Evolutionary conservation across 768 basidiomycete species (phyloP), one percentile per base, ranked within the genome.

Genomic region (Naganishia onofrii): DNA sequence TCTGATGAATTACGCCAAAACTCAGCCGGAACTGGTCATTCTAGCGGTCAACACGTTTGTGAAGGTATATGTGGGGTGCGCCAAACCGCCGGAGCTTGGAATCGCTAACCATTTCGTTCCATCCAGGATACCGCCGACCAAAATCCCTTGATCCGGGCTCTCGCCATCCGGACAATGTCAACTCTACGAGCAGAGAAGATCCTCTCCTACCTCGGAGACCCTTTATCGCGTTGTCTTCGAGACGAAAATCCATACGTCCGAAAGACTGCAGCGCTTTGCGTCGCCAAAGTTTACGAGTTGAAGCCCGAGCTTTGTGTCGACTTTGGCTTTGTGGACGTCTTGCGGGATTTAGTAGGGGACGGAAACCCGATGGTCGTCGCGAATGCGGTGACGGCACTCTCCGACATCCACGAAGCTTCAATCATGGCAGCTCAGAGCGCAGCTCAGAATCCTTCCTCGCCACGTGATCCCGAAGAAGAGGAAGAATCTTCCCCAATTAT

Each of bases 361-460:
- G 90, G 89, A 56, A 98, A 98, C 81, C 95, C 95, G 5, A 98
- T 97, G 95, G 95, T 99, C 70, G 95, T 99, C 58, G 92, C 96
- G 31, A 98, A 98, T 76, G 94, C 95, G 3, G 90, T 98, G 21
- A 87, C 91, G 19, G 95, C 96, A 0, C 83, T 99, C 32, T 88
- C 90, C 17, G 96, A 98, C 75, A 96, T 99, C 75, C 93, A 97
- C 75, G 82, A 84, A 65, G 60, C 60, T 15, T 63, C 60, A 8
- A 63, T 63, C 3, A 34, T 63, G n/a, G 84, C 84, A 26, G 85
- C 91, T 29, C 78, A 76, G 17, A 71, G 72, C 51, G 72, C 74
- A 8, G 66, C 76, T 0, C 55, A 68, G 6, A 69, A 75, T 13
- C 70, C 77, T 6, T n/a, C 55, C 13, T 73, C 74, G n/a, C 72